Conservation (phyloP, 2,329 filamentous ascomycete genomes). For the Xylariaceae sp. region DNA sequence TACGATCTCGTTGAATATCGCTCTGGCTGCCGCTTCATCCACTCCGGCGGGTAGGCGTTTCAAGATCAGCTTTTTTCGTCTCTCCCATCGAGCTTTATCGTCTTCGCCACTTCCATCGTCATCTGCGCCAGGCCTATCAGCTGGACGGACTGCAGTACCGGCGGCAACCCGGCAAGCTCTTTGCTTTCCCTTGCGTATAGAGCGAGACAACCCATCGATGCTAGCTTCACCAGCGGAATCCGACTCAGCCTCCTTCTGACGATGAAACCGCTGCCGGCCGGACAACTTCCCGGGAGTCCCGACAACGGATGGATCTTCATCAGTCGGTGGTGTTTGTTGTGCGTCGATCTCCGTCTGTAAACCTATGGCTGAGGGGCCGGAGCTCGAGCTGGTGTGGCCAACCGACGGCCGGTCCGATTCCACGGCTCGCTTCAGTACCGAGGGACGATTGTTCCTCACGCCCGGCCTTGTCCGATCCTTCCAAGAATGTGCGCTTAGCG, state of each 20-base stretch:
- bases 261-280: conserved; percentile 11
- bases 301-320: conserved; percentile 17
- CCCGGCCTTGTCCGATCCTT: conserved; percentile 25
- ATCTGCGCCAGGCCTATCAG: conserved; percentile 37
- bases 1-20: conserved; percentile 94
- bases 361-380: conserved; percentile 8
- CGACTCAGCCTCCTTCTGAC: conserved; percentile 15
- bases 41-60: conserved; percentile 76
- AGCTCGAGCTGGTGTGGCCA: conserved; percentile 10
- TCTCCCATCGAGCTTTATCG: conserved; percentile 51
- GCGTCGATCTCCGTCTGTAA: conserved; percentile 13
- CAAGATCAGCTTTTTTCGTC: conserved; percentile 58
- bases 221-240: conserved; percentile 23
- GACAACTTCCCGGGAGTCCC: conserved; percentile 23
- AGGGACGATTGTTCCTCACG: conserved; percentile 13
- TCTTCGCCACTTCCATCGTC: conserved; percentile 31
- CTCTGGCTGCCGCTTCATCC: conserved; percentile 75
- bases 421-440: conserved; percentile 14
- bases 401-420: conserved; percentile 17
- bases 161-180: conserved; percentile 36
- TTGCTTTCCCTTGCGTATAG: conserved; percentile 32
- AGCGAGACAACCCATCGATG: conserved; percentile 13
- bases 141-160: conserved; percentile 43
- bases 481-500: conserved; percentile 36
- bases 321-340: conserved; percentile 14